Conservation (phyloP, 768 basidiomycete genomes). For the Hygrocybe punicea region DNA sequence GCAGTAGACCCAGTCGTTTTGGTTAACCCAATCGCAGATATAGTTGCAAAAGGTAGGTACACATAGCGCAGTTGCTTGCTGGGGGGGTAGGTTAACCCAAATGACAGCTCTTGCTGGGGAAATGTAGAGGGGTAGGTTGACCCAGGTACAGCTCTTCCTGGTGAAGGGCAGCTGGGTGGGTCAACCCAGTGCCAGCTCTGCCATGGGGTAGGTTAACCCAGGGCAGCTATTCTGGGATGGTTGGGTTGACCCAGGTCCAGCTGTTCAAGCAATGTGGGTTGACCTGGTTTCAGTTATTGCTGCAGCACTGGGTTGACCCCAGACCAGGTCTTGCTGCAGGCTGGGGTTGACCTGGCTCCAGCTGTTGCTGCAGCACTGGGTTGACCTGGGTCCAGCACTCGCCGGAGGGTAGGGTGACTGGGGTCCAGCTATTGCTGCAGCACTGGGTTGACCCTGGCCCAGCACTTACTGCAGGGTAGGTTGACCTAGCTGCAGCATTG, state of each 20-base stretch:
- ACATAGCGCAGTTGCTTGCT: not conserved
- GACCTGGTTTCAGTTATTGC: not conserved
- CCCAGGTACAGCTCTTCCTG: not conserved
- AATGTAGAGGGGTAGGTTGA: not conserved
- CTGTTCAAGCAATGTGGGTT: not conserved
- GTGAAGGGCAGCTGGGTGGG: not conserved
- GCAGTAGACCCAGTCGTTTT: not conserved
- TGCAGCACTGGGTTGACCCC: not conserved
- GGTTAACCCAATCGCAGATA: not conserved
- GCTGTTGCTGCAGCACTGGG: no score
- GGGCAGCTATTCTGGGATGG: no score
- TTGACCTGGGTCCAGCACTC: no score
- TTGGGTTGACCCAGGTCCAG: not conserved
- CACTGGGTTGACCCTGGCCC: no score
- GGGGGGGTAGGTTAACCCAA: not conserved
- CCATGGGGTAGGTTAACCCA: no score
- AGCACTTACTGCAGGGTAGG: no score
- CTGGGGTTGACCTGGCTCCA: no score
- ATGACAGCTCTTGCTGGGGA: not conserved
- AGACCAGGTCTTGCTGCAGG: no score
- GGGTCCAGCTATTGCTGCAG: no score
- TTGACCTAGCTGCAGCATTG: no score
- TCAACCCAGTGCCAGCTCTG: no score
- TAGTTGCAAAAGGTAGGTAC: not conserved
- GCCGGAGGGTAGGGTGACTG: no score